Evolutionary conservation across 352 stramenopile genomes (phyloP), one percentile per base, ranked within the genome.

Genomic region (Phytophthora litchii): DNA sequence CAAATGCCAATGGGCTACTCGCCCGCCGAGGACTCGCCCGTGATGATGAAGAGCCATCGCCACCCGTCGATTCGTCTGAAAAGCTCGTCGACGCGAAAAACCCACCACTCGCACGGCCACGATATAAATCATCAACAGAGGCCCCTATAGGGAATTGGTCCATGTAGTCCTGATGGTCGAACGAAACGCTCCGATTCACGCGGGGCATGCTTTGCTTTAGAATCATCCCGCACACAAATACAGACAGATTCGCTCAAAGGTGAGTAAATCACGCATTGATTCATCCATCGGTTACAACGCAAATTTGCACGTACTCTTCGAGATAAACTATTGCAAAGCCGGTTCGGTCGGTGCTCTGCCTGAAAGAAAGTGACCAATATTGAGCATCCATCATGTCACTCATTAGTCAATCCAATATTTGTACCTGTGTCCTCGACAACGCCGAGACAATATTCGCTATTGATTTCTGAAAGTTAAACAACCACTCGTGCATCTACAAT

Each of bases 401-500:
- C 6, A 13, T 11, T 32, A 54, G 27, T 32, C 27, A 46, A 56
- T 38, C 4, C 38, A 48, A 48, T 51, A 40, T 10, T 23, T 23
- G 52, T 67, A 81, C 79, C 64, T 91, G 83, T 37, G 73, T 77
- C 54, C 84, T 80, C 41, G 86, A 82, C 20, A 95, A 60, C 25
- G 86, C 71, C 4, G 80, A 91, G 19, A 95, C 81, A 38, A 95
- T 91, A 60, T 87, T 95, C 12, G 86, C 86, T 36, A 95, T 95
- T 41, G 83, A 95, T 72, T 91, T 88, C 50, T 95, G 86, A 66
- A 95, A 95, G 34, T 93, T 92, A 70, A 95, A 95, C 21, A 95
- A 65, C 86, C 86, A 95, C 54, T 93, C 81, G 52, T 93, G 83
- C 86, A 95, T 95, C 86, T 93, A 60, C n/a, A 17, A 1, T 5